phyloP scores from a whole-genome alignment of 805 yeast genomes.

The Lipomyces japonicus region DNA sequence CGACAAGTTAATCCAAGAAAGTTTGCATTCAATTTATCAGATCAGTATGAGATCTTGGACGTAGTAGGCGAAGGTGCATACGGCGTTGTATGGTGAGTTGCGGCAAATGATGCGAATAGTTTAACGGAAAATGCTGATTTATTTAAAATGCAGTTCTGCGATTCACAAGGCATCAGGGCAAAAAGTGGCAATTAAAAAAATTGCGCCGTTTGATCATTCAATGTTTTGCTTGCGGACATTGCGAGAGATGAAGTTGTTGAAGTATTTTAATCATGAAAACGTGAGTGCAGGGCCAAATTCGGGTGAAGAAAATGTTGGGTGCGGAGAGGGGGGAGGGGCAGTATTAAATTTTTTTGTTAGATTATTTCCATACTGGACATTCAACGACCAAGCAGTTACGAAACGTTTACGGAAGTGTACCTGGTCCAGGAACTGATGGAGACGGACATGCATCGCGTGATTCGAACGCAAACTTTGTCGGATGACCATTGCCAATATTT shows the following conservation, averaged over 20 bases:
- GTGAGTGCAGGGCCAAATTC: constrained; percentile 6
- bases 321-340: neutral
- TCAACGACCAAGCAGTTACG: constrained; percentile 75
- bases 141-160: constrained; percentile 53
- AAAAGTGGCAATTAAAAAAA: constrained; percentile 92
- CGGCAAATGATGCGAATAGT: no score
- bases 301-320: neutral
- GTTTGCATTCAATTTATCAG: constrained; percentile 73
- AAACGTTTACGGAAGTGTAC: constrained; percentile 79
- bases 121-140: neutral
- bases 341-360: constrained; percentile 2
- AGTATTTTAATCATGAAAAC: constrained; percentile 91
- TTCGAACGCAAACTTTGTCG: constrained; percentile 71
- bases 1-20: constrained; percentile 36
- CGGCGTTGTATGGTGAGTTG: constrained; percentile 61
- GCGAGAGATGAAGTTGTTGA: constrained; percentile 81
- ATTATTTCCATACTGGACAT: constrained; percentile 85
- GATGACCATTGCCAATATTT: constrained; percentile 95
- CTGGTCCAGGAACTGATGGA: constrained; percentile 82
- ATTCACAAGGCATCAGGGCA: constrained; percentile 79
- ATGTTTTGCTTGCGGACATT: constrained; percentile 86
- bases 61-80: constrained; percentile 95
- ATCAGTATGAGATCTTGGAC: constrained; percentile 78
- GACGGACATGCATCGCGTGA: constrained; percentile 78
- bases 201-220: constrained; percentile 84